Percentiles rank a stretch among this genome's conserved stretches.
phyloP scores from a whole-genome alignment of 2,329 filamentous ascomycete genomes.

The Aspergillus pseudoglaucus region DNA sequence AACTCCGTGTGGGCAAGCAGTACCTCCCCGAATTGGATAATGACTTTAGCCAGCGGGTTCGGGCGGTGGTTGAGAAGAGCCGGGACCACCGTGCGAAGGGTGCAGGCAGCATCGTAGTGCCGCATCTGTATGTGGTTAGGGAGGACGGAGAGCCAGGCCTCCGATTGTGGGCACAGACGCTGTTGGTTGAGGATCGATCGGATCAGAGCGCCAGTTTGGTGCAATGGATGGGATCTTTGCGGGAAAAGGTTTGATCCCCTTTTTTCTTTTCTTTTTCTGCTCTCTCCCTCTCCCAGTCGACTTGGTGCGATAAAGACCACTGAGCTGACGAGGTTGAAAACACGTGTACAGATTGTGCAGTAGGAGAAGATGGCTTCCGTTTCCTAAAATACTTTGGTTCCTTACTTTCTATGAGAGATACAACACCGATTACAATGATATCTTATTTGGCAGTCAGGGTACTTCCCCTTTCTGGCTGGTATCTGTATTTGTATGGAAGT shows the following conservation, averaged over 20 bases:
- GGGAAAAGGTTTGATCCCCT: constrained; percentile 73
- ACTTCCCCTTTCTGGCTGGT: too few relatives aligned
- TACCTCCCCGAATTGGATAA: constrained; percentile 81
- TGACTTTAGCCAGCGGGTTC: constrained; percentile 92
- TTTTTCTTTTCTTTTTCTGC: constrained; percentile 4
- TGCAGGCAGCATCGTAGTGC: constrained; percentile 86
- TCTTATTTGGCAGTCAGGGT: too few relatives aligned
- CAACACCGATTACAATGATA: constrained; percentile 14
- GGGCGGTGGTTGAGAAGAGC: constrained; percentile 87
- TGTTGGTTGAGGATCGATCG: constrained; percentile 88
- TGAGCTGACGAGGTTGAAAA: constrained; percentile 18
- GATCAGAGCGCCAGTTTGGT: constrained; percentile 89
- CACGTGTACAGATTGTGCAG: constrained; percentile 25
- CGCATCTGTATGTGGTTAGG: constrained; percentile 85
- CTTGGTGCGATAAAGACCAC: constrained; percentile 7
- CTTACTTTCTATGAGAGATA: constrained; percentile 10
- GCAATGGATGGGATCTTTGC: constrained; percentile 85
- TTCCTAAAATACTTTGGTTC: constrained; percentile 8
- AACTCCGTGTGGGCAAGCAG: constrained; percentile 86
- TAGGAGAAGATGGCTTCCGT: constrained; percentile 16
- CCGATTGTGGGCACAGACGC: constrained; percentile 92
- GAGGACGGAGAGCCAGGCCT: constrained; percentile 94
- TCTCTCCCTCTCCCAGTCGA: constrained; percentile 5
- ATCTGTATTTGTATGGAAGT: too few relatives aligned
- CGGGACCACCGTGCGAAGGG: constrained; percentile 78